A percentile compares a stretch with the other conserved stretches of the same genome.
Evolutionary conservation across 2,329 filamentous ascomycete genomes (phyloP).

Genomic region (Colletotrichum theobromicola): DNA sequence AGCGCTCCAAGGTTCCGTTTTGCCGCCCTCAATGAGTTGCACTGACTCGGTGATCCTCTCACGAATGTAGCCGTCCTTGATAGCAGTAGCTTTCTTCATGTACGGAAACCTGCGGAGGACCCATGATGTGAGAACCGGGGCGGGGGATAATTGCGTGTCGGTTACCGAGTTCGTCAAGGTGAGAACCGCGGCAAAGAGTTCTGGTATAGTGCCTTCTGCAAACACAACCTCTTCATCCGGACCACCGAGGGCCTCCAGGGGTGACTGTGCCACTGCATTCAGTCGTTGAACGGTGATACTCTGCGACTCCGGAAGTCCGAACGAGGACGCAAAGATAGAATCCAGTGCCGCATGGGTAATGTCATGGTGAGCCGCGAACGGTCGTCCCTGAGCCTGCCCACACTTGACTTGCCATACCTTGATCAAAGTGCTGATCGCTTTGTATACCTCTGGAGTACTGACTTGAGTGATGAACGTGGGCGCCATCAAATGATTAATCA

Average conservation of each 20-base stretch:
- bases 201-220: slow-evolving; percentile 18
- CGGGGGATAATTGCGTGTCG: slow-evolving; percentile 32
- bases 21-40: slow-evolving; percentile 23
- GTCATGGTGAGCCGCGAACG: slow-evolving; percentile 25
- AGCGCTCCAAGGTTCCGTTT: slow-evolving; percentile 29
- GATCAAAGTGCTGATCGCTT: slow-evolving; percentile 31
- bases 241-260: not conserved
- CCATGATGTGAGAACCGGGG: slow-evolving; percentile 31
- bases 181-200: slow-evolving; percentile 29
- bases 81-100: slow-evolving; percentile 30
- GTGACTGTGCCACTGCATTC: slow-evolving; percentile 9
- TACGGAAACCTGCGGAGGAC: slow-evolving; percentile 30
- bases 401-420: slow-evolving; percentile 37
- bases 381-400: slow-evolving; percentile 27
- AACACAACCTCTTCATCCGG: not conserved
- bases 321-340: slow-evolving; percentile 31
- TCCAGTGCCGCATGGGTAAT: slow-evolving; percentile 34
- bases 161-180: slow-evolving; percentile 31
- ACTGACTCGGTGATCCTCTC: slow-evolving; percentile 27
- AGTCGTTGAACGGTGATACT: slow-evolving; percentile 28
- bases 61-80: slow-evolving; percentile 33
- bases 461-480: slow-evolving; percentile 35
- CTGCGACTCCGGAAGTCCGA: slow-evolving; percentile 29
- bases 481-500: slow-evolving; percentile 42
- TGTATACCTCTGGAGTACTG: slow-evolving; percentile 31